Evolutionary conservation across 108 stramenopile species (phyloP), one percentile per base, ranked within the genome.

Genomic region (Stephanodiscus triporus): DNA sequence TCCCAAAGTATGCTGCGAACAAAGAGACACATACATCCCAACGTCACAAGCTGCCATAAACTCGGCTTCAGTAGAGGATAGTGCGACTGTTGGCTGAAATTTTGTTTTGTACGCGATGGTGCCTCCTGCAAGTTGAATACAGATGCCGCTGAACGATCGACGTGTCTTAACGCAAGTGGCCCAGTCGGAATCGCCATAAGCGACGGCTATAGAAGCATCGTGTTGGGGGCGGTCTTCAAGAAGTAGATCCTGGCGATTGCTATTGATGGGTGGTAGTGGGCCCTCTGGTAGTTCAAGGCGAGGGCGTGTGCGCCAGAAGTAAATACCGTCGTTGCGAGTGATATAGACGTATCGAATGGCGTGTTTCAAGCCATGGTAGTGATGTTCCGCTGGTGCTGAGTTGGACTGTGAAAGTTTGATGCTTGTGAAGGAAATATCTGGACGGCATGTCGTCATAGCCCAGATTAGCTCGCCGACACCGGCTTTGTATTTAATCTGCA

Each of bases 391-490:
- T 2, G 62, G 62, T 17, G 37, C 36, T 4, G 62, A 34, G 40
- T 38, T 63, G 1, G 24, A 20, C 40, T 63, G 34, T 5, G 62
- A 34, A 38, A 20, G 62, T 13, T 20, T 13, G 16, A 63, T 6
- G 13, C 74, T 43, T 17, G 77, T 53, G n/a, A 40, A 78, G 7
- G 72, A 72, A 64, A 82, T 66, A 45, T 85, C 80, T 8, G 73
- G 84, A 13, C 77, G 65, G 45, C 76, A 73, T 9, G 66, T 77
- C 14, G 61, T 66, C 36, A 65, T 63, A 0, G 84, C 76, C 37
- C 73, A 85, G 0, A 78, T 62, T 23, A 85, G 38, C 71, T 85
- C 84, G 7, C 84, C 84, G 51, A 78, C 48, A 17, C 70, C 58
- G 8, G 22, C 43, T 16, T 72, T 55, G 59, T 82, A 81, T 55